Evolutionary conservation across 2,329 filamentous ascomycete species (phyloP).

Genomic region (Cladophialophora immunda): DNA sequence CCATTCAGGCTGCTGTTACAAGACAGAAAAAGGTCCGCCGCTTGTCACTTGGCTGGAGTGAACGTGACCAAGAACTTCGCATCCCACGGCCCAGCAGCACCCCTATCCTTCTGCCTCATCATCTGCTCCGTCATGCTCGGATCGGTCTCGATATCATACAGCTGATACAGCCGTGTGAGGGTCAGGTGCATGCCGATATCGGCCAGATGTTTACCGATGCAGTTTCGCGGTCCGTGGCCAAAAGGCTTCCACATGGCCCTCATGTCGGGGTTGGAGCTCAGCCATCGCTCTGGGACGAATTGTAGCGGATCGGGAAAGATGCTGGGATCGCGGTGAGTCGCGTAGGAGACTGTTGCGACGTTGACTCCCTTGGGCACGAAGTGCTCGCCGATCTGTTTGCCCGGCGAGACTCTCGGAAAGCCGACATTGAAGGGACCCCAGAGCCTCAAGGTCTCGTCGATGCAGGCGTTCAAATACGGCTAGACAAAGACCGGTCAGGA

Average conservation of each 20-base stretch:
- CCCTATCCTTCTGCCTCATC: conserved; percentile 21
- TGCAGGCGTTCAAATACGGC: conserved; percentile 62
- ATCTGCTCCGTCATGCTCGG: conserved; percentile 18
- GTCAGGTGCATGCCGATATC: conserved; percentile 18
- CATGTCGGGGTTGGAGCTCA: conserved; percentile 51
- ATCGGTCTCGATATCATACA: conserved; percentile 20
- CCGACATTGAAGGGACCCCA: conserved; percentile 65
- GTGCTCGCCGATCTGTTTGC: conserved; percentile 45
- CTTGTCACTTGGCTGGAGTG: not conserved
- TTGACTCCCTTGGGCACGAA: conserved; percentile 44
- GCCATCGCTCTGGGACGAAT: conserved; percentile 49
- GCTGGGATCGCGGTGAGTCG: conserved; percentile 44
- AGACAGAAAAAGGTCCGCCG: no score
- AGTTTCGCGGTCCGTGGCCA: conserved; percentile 48
- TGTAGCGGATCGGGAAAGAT: conserved; percentile 45
- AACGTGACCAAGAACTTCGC: conserved; percentile 14
- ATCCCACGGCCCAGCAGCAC: conserved; percentile 13
- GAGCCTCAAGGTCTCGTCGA: conserved; percentile 66
- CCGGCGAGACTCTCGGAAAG: conserved; percentile 62
- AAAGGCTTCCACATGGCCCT: conserved; percentile 49
- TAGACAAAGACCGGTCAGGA: not conserved
- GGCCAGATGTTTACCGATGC: conserved; percentile 45
- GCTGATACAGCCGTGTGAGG: conserved; percentile 16
- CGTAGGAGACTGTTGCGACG: conserved; percentile 45
- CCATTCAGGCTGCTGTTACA: no score